Base-by-base conservation (phyloP, 1,284 basidiomycete genomes). In the Ustilago cynodontis region DNA sequence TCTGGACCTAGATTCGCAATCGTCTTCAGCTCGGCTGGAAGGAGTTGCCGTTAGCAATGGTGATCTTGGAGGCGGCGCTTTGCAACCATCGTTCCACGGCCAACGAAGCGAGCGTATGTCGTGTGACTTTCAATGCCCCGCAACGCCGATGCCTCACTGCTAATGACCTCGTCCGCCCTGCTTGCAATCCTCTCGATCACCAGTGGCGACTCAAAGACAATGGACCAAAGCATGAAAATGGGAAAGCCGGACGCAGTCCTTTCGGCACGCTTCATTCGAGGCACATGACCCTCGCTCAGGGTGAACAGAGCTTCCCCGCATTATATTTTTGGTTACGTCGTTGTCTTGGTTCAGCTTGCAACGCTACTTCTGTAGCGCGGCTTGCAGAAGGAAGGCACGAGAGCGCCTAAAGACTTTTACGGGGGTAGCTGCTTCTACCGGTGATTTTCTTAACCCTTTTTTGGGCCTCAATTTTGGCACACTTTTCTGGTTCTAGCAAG, bases 271-370 rank as follows among this genome's bases (percentile, higher is more conserved):
- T 11, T n/a, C n/a, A n/a, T 11, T 37, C 3, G 35, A 49, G 28
- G 24, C 52, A 54, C 52, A 54, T 54, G 52, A 54, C 52, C 52
- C 9, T 39, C 20, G 29, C 22, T 9, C 9, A 33, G 28, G 20
- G 16, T 9, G n/a, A 54, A 24, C 3, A 35, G n/a, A 26, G 33
- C 52, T 54, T 54, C 52, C 35, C 52, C 52, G 52, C 35, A 39
- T 33, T 52, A 3, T 20, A n/a, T 5, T 14, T n/a, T 43, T 20
- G n/a, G 11, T 20, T 43, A n/a, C 47, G 14, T 14, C 9, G 47
- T 11, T 33, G 5, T 33, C 31, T 33, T 33, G 31, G 31, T 11
- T 33, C 31, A 33, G 31, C 31, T 33, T 33, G 31, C 31, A 33
- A 33, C 31, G 11, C 6, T 6, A 11, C 31, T 33, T 33, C 31